Conservation (phyloP, 2,329 filamentous ascomycete species). For the Phyllosticta citribraziliensis region DNA sequence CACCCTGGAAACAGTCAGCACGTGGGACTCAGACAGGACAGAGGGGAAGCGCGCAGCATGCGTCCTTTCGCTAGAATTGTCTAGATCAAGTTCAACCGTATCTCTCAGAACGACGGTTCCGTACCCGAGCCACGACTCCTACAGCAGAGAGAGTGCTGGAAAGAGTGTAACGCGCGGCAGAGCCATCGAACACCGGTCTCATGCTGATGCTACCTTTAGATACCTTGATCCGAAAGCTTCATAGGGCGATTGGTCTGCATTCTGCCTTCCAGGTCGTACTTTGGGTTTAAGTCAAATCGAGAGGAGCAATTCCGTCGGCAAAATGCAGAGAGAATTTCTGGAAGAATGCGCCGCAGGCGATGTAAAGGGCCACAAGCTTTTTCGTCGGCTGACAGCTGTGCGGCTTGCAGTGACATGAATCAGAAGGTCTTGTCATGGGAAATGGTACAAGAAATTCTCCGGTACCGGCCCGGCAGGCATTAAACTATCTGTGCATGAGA, state of each 20-base stretch:
- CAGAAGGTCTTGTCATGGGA: not conserved
- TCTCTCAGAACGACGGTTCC: conserved; percentile 36
- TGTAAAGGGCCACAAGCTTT: not conserved
- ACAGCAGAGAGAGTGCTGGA: not conserved
- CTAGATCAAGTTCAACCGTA: conserved; percentile 47
- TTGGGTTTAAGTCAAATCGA: not conserved
- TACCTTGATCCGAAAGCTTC: conserved; percentile 9
- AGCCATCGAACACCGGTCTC: conserved; percentile 6
- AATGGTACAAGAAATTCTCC: not conserved
- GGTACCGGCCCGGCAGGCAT: not conserved
- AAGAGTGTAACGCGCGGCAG: not conserved
- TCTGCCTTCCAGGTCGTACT: conserved; percentile 3
- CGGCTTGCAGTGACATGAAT: not conserved
- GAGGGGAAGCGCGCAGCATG: conserved; percentile 32
- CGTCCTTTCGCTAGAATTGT: conserved; percentile 44
- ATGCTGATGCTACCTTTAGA: conserved; percentile 11
- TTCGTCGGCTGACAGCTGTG: not conserved
- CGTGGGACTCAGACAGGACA: not conserved
- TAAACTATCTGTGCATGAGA: not conserved
- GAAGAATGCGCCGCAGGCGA: not conserved
- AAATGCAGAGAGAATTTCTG: not conserved
- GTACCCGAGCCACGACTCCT: not conserved
- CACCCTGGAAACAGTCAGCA: conserved; percentile 6
- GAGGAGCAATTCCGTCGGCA: not conserved
- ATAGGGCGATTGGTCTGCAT: conserved; percentile 9